Percentiles rank a stretch among this genome's conserved stretches.
Evolutionary conservation across 441 rosid genomes (phyloP).

Genomic region (Flueggea neowawraea): DNA sequence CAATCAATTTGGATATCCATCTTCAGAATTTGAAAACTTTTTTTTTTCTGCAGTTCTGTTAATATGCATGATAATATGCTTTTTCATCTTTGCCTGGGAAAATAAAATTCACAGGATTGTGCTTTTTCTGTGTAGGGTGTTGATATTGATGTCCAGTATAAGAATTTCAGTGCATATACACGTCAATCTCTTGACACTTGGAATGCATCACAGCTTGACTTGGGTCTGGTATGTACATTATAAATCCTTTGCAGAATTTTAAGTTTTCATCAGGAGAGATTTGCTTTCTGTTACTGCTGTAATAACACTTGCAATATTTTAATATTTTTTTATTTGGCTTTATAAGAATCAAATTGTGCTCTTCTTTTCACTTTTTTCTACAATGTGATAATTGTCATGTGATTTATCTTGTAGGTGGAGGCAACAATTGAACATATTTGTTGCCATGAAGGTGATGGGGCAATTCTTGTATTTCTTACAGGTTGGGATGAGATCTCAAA

Average conservation of each 20-base stretch:
- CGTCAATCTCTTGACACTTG: constrained; percentile 83
- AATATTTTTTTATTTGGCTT: too few relatives aligned
- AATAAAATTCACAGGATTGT: constrained; percentile 3
- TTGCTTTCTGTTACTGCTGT: constrained; percentile 1
- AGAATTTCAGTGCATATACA: constrained; percentile 60
- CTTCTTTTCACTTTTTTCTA: neutral
- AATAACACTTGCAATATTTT: neutral
- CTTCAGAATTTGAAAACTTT: constrained; percentile 3
- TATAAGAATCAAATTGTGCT: neutral
- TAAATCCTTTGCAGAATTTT: neutral
- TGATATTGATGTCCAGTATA: constrained; percentile 67
- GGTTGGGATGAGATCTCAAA: constrained; percentile 98
- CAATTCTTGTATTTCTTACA: constrained; percentile 90
- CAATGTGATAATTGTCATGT: neutral
- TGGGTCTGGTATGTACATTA: constrained; percentile 78
- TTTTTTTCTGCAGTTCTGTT: constrained; percentile 13
- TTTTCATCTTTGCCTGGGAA: neutral
- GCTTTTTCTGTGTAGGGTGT: constrained; percentile 48
- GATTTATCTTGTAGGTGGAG: constrained; percentile 59
- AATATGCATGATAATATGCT: neutral
- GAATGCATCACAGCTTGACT: constrained; percentile 81
- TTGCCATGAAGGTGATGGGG: constrained; percentile 78
- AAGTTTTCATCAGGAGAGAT: constrained; percentile 3
- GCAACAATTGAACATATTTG: constrained; percentile 73
- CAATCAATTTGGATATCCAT: neutral